These are phyloP conservation scores for Hymenoscyphus occultus DNA, from an alignment of 2,329 filamentous ascomycete genomes.

Conservation along the genomic window DNA sequence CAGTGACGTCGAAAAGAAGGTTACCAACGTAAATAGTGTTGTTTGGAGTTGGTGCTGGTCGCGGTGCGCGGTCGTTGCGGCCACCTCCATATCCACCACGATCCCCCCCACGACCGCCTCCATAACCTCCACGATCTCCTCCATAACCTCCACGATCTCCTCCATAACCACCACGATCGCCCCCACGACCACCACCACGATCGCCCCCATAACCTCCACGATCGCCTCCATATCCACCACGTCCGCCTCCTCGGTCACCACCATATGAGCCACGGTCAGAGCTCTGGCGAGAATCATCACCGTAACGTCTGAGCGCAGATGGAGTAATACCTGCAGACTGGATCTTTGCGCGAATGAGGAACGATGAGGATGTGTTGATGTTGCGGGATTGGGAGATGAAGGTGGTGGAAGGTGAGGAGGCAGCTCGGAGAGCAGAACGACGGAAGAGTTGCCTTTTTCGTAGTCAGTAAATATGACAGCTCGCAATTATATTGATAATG, in stretches of 20 bases:
- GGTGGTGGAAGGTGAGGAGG: constrained; percentile 45
- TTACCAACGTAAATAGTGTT: constrained; percentile 63
- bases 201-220: neutral
- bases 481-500: neutral
- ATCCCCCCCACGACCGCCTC: neutral
- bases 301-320: constrained; percentile 47
- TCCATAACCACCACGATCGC: neutral
- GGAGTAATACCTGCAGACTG: constrained; percentile 33
- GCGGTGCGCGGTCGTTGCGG: neutral
- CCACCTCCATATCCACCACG: constrained; percentile 2
- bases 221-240: neutral
- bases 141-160: constrained; percentile 3
- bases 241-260: neutral
- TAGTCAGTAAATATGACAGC: neutral
- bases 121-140: neutral
- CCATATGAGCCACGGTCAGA: neutral
- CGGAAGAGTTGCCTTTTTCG: constrained; percentile 44
- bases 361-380: constrained; percentile 38
- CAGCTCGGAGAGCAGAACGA: constrained; percentile 54
- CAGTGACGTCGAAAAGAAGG: constrained; percentile 65
- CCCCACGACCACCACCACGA: neutral
- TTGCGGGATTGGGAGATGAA: constrained; percentile 42
- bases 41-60: constrained; percentile 7
- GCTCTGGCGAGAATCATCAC: constrained; percentile 38
- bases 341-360: constrained; percentile 36